Percentiles rank a stretch among this genome's conserved stretches.
These are phyloP conservation scores for Nicotiana attenuata DNA, from an alignment of 257 asterid species.

Conservation along the genomic window DNA sequence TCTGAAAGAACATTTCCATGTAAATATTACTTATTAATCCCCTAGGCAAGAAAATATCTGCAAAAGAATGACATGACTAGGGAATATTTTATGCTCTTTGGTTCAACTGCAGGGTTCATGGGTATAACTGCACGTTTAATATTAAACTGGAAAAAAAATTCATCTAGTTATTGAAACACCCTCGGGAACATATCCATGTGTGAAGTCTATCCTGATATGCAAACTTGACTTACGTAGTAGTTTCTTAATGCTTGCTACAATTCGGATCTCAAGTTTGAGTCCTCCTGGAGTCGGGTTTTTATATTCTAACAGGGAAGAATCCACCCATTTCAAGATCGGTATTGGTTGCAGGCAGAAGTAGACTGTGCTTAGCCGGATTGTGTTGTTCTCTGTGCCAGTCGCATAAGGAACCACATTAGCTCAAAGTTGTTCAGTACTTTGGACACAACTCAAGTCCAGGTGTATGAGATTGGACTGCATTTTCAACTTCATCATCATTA, in stretches of 20 bases:
- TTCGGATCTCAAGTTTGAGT: background rate
- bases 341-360: constrained; percentile 1
- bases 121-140: background rate
- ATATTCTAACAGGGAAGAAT: background rate
- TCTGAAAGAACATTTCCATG: background rate
- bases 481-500: constrained; percentile 29
- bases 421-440: no score
- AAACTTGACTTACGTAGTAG: background rate
- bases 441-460: background rate
- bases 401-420: no score
- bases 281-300: background rate
- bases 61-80: background rate
- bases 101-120: background rate
- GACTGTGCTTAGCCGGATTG: background rate
- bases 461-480: constrained; percentile 22
- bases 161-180: background rate
- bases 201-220: constrained; percentile 2
- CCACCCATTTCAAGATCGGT: background rate
- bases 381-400: background rate
- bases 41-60: background rate
- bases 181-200: background rate
- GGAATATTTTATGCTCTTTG: background rate
- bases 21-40: background rate
- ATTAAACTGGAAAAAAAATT: background rate
- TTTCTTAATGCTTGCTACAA: background rate